Percentiles rank a stretch among this genome's conserved stretches.
phyloP scores from a whole-genome alignment of 345 rosid species.

The Boechera retrofracta region DNA sequence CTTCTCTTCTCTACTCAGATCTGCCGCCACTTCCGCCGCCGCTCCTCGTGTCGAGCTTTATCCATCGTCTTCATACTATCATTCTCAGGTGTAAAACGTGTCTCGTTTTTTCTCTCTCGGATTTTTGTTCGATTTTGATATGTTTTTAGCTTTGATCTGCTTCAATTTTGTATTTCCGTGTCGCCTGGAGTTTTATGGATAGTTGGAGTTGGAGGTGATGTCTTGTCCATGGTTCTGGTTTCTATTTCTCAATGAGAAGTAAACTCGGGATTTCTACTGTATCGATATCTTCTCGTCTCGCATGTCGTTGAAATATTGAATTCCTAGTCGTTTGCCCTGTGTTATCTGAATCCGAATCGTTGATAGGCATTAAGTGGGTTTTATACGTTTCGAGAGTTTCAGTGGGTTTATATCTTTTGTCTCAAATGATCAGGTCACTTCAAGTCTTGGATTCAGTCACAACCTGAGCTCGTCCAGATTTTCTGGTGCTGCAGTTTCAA shows the following conservation, averaged over 20 bases:
- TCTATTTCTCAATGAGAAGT: background rate
- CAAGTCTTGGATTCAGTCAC: slow-evolving; percentile 48
- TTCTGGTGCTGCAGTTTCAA: slow-evolving; percentile 56
- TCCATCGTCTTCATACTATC: slow-evolving; percentile 48
- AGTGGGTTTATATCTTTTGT: background rate
- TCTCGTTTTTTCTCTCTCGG: background rate
- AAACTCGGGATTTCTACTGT: background rate
- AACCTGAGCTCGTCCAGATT: slow-evolving; percentile 48
- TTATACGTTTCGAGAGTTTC: background rate
- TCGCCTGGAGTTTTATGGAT: background rate
- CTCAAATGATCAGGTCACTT: slow-evolving; percentile 45
- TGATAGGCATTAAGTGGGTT: slow-evolving; percentile 3
- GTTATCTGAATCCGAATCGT: background rate
- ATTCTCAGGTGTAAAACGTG: slow-evolving; percentile 52
- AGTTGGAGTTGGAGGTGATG: background rate
- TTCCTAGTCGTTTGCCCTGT: slow-evolving; percentile 13
- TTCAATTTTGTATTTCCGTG: background rate
- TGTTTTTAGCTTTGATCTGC: slow-evolving; percentile 16
- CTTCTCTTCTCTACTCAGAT: slow-evolving; percentile 67
- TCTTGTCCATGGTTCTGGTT: background rate
- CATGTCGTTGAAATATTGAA: too few species aligned
- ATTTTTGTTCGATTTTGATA: background rate
- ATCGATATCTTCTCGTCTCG: background rate
- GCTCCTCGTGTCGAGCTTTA: slow-evolving; percentile 48
- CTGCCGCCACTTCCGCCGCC: slow-evolving; percentile 51